Conservation (phyloP, 345 rosid species). For the Ailanthus altissimus region DNA sequence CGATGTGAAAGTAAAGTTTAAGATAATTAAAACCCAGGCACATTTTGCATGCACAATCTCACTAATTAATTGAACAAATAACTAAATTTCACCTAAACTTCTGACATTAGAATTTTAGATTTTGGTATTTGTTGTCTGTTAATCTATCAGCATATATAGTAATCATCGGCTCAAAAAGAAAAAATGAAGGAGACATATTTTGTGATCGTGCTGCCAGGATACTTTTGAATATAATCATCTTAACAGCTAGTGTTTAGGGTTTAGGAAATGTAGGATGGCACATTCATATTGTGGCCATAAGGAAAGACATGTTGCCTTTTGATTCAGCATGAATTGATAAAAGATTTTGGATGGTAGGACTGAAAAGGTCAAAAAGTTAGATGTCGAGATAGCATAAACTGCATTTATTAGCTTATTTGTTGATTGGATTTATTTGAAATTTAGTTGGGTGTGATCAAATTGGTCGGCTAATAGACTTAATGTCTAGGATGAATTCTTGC, state of each 20-base stretch:
- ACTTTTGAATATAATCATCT: not conserved
- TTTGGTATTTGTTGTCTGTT: not conserved
- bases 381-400: not conserved
- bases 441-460: constrained; percentile 6
- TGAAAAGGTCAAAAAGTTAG: not conserved
- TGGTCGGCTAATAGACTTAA: not conserved
- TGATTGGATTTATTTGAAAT: not conserved
- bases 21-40: no score
- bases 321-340: not conserved
- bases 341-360: not conserved
- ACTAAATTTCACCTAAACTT: not conserved
- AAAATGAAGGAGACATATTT: not conserved
- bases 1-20: no score
- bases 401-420: not conserved
- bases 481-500: not conserved
- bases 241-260: not conserved
- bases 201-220: no score
- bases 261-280: not conserved
- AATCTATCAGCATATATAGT: not conserved
- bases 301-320: not conserved
- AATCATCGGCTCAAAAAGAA: not conserved
- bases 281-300: not conserved
- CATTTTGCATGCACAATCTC: no score
- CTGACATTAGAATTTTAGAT: not conserved
- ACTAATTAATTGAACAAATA: no score